Evolutionary conservation across 345 rosid genomes (phyloP), one percentile per base, ranked within the genome.

Genomic region (Orychophragmus violaceus): DNA sequence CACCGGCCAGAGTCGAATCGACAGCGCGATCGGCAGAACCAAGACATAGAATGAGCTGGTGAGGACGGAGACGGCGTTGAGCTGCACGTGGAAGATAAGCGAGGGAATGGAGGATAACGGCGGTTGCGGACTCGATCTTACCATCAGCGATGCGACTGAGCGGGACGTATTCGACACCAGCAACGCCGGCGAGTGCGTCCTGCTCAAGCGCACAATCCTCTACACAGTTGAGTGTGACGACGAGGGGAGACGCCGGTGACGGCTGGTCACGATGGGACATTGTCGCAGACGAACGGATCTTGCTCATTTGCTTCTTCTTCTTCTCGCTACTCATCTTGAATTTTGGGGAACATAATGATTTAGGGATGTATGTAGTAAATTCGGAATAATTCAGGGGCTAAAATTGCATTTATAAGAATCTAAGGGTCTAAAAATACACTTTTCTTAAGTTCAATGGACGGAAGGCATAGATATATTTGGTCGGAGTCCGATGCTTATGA

Each of bases 11-110:
- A 63, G 91, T 83, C 23, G 96, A 88, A 81, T 95, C 99, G 28
- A 89, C 93, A 8, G 87, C 77, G 24, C 95, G 95, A 83, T 95
- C 97, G 50, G 96, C 69, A 11, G 99, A 90, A 52, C 99, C 99
- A 58, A 95, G 91, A 74, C 97, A 95, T 9, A 95, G 85, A 64
- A 91, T 76, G 70, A 95, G 95, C 83, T 95, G 99, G 80, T 83
- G 81, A 54, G 97, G 94, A 16, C 93, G 95, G 81, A 95, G 94
- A 11, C 95, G 90, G 53, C 97, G 96, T 67, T 95, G 97, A 50
- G 96, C 99, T 18, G 99, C 99, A 4, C 97, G 96, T n/a, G 99
- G 99, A 56, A 95, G 91, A 84, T 80, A 91, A 13, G 95, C 88
- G 21, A 95, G 91, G 59, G 99, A 91, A 69, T 95, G 97, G 73